Evolutionary conservation across 768 basidiomycete species (phyloP).

Genomic region (Tylopilus subfusipes): DNA sequence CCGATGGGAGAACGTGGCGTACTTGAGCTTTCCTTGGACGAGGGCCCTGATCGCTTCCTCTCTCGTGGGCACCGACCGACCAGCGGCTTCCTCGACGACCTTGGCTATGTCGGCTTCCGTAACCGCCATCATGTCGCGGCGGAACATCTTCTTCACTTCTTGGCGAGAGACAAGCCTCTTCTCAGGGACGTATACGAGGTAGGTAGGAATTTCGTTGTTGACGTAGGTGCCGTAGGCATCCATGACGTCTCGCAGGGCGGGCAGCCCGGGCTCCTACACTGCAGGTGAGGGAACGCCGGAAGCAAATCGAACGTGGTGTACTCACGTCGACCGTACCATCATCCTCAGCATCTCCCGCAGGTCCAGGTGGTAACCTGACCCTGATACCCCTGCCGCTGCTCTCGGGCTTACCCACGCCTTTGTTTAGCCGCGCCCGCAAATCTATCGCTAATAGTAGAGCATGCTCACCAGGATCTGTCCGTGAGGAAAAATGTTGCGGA

Average conservation of each 20-base stretch:
- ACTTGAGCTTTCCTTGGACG: slow-evolving; percentile 23
- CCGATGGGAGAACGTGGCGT: slow-evolving; percentile 29
- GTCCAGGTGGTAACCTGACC: slow-evolving; percentile 19
- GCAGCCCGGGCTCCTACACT: slow-evolving; percentile 13
- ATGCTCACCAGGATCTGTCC: slow-evolving; percentile 27
- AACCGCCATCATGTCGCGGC: slow-evolving; percentile 22
- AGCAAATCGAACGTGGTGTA: neutral
- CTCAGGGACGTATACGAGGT: slow-evolving; percentile 27
- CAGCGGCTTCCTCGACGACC: slow-evolving; percentile 14
- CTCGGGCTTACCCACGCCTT: slow-evolving; percentile 14
- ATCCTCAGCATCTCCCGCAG: neutral
- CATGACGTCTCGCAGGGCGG: slow-evolving; percentile 25
- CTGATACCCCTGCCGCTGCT: slow-evolving; percentile 23
- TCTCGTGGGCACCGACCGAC: slow-evolving; percentile 25
- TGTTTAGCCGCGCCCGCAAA: neutral
- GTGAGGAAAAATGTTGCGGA: slow-evolving; percentile 26
- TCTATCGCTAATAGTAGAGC: neutral
- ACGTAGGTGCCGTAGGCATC: slow-evolving; percentile 17
- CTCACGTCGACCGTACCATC: slow-evolving; percentile 11
- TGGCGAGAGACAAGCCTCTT: slow-evolving; percentile 29
- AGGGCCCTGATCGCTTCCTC: slow-evolving; percentile 26
- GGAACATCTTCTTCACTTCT: slow-evolving; percentile 31
- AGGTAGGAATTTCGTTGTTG: slow-evolving; percentile 31
- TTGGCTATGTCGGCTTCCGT: slow-evolving; percentile 25
- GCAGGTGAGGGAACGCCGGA: neutral